Base-by-base conservation (phyloP, 257 asterid species). In the Cordia subcordata region DNA sequence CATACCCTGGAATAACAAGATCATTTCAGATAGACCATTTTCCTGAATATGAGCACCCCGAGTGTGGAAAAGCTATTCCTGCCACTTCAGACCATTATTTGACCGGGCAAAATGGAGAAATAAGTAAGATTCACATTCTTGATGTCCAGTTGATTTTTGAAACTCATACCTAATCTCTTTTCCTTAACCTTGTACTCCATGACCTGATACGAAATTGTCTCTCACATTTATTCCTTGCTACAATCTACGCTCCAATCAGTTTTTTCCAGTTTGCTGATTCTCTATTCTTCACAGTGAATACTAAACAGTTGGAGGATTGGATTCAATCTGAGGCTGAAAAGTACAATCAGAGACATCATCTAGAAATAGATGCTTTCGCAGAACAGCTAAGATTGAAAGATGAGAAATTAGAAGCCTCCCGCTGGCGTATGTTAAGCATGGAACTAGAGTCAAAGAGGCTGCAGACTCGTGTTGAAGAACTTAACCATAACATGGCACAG, bases 351-450 rank as follows among this genome's bases (percentile, higher is more conserved):
- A 78, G 84, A 73, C 89, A 82, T 64, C 73, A 65, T 47, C 78
- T 79, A 8, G 96, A 85, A 66, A 58, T 86, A 39, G 93, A 92
- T 27, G 95, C 96, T 64, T 92, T 92, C 66, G 81, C 83, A 5
- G 98, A 92, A 79, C 96, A 92, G 50, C 66, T 92, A 55, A 81
- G 94, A 57, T 60, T 76, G 60, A 88, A 82, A 72, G 95, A 92
- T 55, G 94, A 88, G 70, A 84, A 77, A 54, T 39, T 88, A 52
- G 96, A 86, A 78, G 84, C 94, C 39, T 68, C 73, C 0, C 85
- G 83, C 3, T 82, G 98, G 96, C 95, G 87, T 50, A 58, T 88
- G 58, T 32, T 88, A 67, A 88, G 87, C 79, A 79, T 67, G 94
- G 96, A 92, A 49, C 62, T 85, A 8, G 96, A 88, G 69, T 84